phyloP scores from a whole-genome alignment of 176 grass and related monocot species.

The Carex littledalei region DNA sequence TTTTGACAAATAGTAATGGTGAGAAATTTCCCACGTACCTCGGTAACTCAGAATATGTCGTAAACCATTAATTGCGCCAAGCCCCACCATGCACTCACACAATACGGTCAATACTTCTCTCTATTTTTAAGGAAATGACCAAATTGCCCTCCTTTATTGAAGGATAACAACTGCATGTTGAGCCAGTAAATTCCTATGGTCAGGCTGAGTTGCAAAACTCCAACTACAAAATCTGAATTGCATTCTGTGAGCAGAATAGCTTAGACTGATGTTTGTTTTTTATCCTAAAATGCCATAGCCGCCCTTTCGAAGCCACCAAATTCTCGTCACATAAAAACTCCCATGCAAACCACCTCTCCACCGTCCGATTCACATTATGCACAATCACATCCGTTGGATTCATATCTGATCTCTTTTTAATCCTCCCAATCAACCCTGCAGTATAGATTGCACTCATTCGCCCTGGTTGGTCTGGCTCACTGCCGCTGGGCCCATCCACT shows the following conservation, averaged over 20 bases:
- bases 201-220: background rate
- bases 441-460: constrained; percentile 85
- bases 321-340: constrained; percentile 67
- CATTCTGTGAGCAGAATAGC: constrained; percentile 3
- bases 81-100: background rate
- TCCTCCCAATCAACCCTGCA: constrained; percentile 40
- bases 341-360: constrained; percentile 53
- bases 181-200: background rate
- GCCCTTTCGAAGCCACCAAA: constrained; percentile 31
- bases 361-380: constrained; percentile 61
- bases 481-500: constrained; percentile 74
- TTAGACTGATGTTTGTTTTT: background rate
- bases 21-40: background rate
- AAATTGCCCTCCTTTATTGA: background rate
- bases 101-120: background rate
- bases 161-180: background rate
- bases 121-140: background rate
- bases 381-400: constrained; percentile 71
- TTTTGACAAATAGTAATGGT: background rate
- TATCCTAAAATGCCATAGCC: constrained; percentile 62
- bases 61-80: background rate
- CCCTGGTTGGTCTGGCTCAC: constrained; percentile 49
- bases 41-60: background rate
- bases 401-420: constrained; percentile 19
- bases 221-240: constrained; percentile 13